Percentiles rank a stretch among this genome's conserved stretches.
Evolutionary conservation across 2,329 filamentous ascomycete species (phyloP).

Genomic region (Chlorencoelia australis): DNA sequence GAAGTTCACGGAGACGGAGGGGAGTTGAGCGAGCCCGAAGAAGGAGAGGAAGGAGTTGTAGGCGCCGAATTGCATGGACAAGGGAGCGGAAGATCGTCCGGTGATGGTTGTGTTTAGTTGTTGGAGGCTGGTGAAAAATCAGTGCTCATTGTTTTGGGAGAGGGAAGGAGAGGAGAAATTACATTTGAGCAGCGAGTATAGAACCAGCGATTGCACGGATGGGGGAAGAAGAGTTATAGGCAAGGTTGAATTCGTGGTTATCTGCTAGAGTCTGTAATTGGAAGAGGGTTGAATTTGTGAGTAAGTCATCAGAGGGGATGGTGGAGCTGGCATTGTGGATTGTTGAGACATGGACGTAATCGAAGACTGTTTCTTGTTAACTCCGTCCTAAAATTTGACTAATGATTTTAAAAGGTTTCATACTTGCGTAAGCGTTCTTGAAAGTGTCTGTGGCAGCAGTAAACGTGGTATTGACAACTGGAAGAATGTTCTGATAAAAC

Average conservation of each 20-base stretch:
- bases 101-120: slow-evolving; percentile 42
- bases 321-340: slow-evolving; percentile 47
- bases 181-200: slow-evolving; percentile 45
- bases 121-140: slow-evolving; percentile 25
- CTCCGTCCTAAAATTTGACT: no score
- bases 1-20: slow-evolving; percentile 49
- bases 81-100: slow-evolving; percentile 32
- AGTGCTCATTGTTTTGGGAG: neutral
- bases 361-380: slow-evolving; percentile 45
- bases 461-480: slow-evolving; percentile 45
- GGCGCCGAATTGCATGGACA: slow-evolving; percentile 49
- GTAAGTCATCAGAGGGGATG: slow-evolving; percentile 48
- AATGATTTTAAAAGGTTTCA: no score
- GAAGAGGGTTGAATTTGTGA: slow-evolving; percentile 47
- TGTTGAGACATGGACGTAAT: slow-evolving; percentile 47
- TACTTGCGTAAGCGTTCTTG: slow-evolving; percentile 53
- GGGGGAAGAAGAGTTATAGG: slow-evolving; percentile 67
- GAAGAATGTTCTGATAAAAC: slow-evolving; percentile 46
- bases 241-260: slow-evolving; percentile 70
- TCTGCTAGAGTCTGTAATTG: slow-evolving; percentile 68
- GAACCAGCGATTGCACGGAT: slow-evolving; percentile 48
- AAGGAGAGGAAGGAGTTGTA: slow-evolving; percentile 54
- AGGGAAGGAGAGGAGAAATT: neutral
- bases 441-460: slow-evolving; percentile 37
- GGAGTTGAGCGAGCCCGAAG: slow-evolving; percentile 48